Evolutionary conservation across 1,284 basidiomycete genomes (phyloP).

Genomic region (Schizophyllum amplum): DNA sequence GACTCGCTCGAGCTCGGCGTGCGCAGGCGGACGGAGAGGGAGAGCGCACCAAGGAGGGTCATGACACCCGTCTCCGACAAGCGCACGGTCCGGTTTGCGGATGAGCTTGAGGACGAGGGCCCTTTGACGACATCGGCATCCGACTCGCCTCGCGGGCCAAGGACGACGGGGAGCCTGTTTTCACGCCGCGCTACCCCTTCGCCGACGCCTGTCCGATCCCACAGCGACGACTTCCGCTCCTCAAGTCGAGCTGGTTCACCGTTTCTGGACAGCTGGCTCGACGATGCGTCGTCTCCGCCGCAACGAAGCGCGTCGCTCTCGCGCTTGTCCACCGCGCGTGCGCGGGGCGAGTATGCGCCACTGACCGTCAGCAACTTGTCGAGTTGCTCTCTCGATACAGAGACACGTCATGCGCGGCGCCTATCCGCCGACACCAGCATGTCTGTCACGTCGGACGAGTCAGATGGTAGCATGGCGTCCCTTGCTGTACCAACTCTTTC

Average conservation of each 20-base stretch:
- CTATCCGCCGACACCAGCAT: not conserved
- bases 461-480: not conserved
- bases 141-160: not conserved
- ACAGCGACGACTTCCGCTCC: not conserved
- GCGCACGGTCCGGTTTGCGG: not conserved
- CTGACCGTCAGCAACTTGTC: not conserved
- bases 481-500: not conserved
- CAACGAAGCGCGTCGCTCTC: not conserved
- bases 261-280: not conserved
- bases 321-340: not conserved
- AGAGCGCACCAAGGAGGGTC: not conserved
- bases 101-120: not conserved
- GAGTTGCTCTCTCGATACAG: not conserved
- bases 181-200: not conserved
- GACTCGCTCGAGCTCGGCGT: not conserved
- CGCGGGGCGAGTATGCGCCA: not conserved
- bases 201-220: not conserved
- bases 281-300: not conserved
- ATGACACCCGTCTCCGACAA: not conserved
- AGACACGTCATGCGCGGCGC: not conserved
- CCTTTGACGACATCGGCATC: not conserved
- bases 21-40: not conserved
- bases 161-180: not conserved
- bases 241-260: not conserved
- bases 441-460: not conserved